Conservation (phyloP, 2,329 filamentous ascomycete species). For the Penicillium freii region DNA sequence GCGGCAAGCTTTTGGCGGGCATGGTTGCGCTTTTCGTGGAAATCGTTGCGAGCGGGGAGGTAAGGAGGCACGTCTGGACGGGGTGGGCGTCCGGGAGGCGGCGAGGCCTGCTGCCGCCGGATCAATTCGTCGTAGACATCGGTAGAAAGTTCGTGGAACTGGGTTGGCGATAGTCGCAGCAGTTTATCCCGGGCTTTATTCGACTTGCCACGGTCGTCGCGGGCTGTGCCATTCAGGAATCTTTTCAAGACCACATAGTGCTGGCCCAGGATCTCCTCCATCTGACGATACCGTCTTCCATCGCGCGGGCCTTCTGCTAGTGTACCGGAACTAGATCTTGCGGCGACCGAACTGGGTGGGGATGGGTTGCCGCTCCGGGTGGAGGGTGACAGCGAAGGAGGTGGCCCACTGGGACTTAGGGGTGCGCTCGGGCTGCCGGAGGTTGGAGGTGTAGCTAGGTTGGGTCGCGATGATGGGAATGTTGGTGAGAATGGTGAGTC, state of each 20-base stretch:
- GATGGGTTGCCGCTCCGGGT: slow-evolving; percentile 59
- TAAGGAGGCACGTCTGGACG: slow-evolving; percentile 61
- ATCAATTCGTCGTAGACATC: slow-evolving; percentile 96
- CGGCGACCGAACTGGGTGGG: slow-evolving; percentile 80
- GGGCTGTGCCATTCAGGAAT: slow-evolving; percentile 68
- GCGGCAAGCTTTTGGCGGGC: slow-evolving; percentile 94
- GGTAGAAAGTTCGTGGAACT: slow-evolving; percentile 96
- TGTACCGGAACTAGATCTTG: slow-evolving; percentile 72
- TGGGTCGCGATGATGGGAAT: slow-evolving; percentile 47
- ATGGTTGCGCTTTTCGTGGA: slow-evolving; percentile 96
- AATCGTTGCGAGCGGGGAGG: slow-evolving; percentile 79
- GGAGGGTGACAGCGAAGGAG: slow-evolving; percentile 14
- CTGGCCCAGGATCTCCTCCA: slow-evolving; percentile 71
- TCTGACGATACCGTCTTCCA: slow-evolving; percentile 54
- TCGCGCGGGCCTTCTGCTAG: slow-evolving; percentile 60
- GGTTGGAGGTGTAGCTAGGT: slow-evolving; percentile 66
- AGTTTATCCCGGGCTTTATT: slow-evolving; percentile 95
- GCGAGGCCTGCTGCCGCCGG: slow-evolving; percentile 70
- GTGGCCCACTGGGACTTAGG: slow-evolving; percentile 56
- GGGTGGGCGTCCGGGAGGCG: slow-evolving; percentile 43
- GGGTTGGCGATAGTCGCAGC: slow-evolving; percentile 79
- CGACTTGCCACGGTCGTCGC: slow-evolving; percentile 72
- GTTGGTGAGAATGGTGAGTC: slow-evolving; percentile 46
- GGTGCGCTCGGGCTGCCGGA: slow-evolving; percentile 59
- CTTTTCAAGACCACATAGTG: slow-evolving; percentile 78